Percentiles rank a stretch among this genome's conserved stretches.
Conservation (phyloP, 805 yeast genomes). For the Yarrowia deformans region DNA sequence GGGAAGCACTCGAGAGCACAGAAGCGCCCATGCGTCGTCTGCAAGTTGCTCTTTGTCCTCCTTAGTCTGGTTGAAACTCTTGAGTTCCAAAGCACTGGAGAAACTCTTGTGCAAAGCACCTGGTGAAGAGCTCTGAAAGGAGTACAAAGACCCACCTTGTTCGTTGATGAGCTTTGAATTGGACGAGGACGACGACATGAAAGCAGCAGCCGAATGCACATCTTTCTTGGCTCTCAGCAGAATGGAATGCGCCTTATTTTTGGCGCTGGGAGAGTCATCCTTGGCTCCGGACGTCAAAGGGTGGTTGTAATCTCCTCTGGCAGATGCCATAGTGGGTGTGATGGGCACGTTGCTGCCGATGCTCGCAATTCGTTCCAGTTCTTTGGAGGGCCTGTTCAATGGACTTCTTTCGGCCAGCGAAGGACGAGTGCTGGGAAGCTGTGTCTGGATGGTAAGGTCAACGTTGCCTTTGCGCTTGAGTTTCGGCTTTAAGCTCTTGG, state of each 20-base stretch:
- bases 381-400: conserved; percentile 49
- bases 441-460: conserved; percentile 47
- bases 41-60: conserved; percentile 52
- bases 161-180: conserved; percentile 54
- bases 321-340: conserved; percentile 38
- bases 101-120: conserved; percentile 47
- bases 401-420: conserved; percentile 48
- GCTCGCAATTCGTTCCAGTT: conserved; percentile 52
- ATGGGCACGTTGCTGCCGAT: conserved; percentile 45
- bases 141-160: conserved; percentile 52
- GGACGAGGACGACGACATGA: conserved; percentile 55
- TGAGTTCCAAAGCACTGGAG: conserved; percentile 47
- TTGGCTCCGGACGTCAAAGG: conserved; percentile 27
- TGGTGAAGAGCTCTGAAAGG: conserved; percentile 52
- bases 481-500: conserved; percentile 29
- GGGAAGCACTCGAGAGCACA: conserved; percentile 55
- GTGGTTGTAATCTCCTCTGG: conserved; percentile 25
- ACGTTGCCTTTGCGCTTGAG: conserved; percentile 39
- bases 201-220: conserved; percentile 49
- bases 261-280: conserved; percentile 41
- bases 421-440: conserved; percentile 45
- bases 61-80: conserved; percentile 43
- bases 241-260: conserved; percentile 50
- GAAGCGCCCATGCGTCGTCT: conserved; percentile 60
- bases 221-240: conserved; percentile 52